Evolutionary conservation across 805 yeast genomes (phyloP), one percentile per base, ranked within the genome.

Genomic region (Saccharomycopsis oosterbeekiorum): DNA sequence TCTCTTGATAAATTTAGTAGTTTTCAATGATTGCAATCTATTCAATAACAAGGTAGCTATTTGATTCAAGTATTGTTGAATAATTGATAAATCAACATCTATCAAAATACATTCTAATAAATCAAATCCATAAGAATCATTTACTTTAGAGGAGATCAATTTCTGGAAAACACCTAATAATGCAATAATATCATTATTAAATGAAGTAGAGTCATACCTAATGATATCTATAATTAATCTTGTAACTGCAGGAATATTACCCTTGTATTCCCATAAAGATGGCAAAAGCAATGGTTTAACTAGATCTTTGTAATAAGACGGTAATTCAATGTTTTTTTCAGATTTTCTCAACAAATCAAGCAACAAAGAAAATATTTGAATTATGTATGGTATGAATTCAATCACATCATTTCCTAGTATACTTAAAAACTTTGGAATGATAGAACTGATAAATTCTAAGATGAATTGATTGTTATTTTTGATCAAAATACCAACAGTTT

Each of bases 151-250:
- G 0, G 97, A 84, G 58, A 94, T 83, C 66, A 94, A 77, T 71
- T 92, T 90, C 75, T 96, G 99, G 78, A 89, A 96, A n/a, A 94
- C 96, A 47, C 99, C 99, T 50, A 94, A 76, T 37, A 94, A 81
- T 2, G 97, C 96, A 41, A 88, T 81, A 51, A 90, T 71, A 47
- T 69, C 59, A 57, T 78, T 80, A n/a, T 69, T 67, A 56, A 74
- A 78, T 1, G 73, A 67, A 1, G 67, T 59, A 10, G 68, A 66
- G 50, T 78, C 78, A 17, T 71, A 70, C 36, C 71, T 68, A n/a
- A 84, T 74, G 21, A 93, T 84, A 6, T 89, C 84, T 60, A 84
- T 80, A 47, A 94, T 75, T 58, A 94, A 76, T 67, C 97, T 82
- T 0, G 96, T 86, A 21, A 93, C 83, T 1, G 97, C 97, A 1